These are phyloP conservation scores for Epithemia pelagica DNA, from an alignment of 108 stramenopile species.

Conservation along the genomic window DNA sequence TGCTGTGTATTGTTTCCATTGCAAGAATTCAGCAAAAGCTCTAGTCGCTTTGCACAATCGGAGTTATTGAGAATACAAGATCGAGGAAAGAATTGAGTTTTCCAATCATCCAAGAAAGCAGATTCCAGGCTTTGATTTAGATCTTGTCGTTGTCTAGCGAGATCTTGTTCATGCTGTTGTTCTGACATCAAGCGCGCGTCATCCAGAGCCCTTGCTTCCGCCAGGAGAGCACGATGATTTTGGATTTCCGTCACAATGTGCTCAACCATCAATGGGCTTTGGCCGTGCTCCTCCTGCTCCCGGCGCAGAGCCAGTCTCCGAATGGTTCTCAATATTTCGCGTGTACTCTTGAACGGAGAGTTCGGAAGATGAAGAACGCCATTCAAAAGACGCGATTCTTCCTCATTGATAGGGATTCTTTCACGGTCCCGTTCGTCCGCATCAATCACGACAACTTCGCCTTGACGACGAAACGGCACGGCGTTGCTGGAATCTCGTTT, in stretches of 20 bases:
- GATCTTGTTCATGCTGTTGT: background rate
- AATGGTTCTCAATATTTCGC: background rate
- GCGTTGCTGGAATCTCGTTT: too few species aligned
- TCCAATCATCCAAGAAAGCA: background rate
- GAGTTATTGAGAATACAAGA: background rate
- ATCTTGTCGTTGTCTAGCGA: background rate
- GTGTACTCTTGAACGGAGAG: background rate
- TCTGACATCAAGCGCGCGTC: background rate
- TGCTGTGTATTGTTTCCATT: background rate
- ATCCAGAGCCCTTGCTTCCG: background rate
- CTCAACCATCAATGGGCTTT: background rate
- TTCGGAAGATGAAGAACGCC: background rate
- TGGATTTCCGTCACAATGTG: background rate
- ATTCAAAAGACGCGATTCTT: background rate
- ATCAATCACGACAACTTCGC: background rate
- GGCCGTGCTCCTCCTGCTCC: background rate
- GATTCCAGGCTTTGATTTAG: background rate
- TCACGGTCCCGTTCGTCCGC: background rate
- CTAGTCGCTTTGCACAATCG: background rate
- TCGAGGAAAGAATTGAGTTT: background rate
- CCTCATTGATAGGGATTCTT: background rate
- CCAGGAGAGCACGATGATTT: background rate
- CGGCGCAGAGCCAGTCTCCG: background rate
- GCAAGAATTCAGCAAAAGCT: background rate
- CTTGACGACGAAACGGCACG: too few species aligned